phyloP scores from a whole-genome alignment of 1,284 basidiomycete genomes.

The Irpex sp. region DNA sequence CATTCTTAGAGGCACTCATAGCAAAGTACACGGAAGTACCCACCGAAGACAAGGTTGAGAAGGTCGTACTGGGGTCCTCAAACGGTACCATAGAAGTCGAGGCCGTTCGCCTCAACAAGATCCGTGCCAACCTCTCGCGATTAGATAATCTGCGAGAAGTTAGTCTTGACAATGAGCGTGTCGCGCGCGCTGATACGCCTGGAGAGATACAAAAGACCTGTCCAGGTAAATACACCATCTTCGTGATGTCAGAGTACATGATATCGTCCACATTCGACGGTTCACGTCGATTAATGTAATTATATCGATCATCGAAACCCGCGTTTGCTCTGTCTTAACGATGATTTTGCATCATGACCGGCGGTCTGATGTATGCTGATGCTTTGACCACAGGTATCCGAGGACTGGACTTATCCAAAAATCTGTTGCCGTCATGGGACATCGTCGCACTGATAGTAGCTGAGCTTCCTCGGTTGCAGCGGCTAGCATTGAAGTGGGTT shows the following conservation, averaged over 20 bases:
- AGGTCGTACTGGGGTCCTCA: constrained; percentile 76
- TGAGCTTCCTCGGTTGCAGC: constrained; percentile 62
- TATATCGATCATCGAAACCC: background rate
- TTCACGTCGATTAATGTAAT: background rate
- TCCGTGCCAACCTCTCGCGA: constrained; percentile 66
- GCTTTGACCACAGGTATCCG: constrained; percentile 54
- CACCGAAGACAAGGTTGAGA: constrained; percentile 53
- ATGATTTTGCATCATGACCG: background rate
- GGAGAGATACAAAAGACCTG: constrained; percentile 60
- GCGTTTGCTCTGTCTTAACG: background rate
- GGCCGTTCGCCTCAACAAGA: constrained; percentile 78
- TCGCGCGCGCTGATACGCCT: constrained; percentile 52
- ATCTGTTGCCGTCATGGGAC: constrained; percentile 73
- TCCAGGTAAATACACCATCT: constrained; percentile 50
- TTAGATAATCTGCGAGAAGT: constrained; percentile 72
- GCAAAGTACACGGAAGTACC: constrained; percentile 72
- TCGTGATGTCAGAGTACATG: background rate
- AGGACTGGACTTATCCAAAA: constrained; percentile 81
- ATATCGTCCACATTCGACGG: background rate
- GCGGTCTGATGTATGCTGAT: background rate
- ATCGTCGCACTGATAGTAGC: constrained; percentile 61
- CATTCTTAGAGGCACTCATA: constrained; percentile 74
- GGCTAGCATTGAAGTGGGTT: constrained; percentile 75
- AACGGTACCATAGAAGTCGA: constrained; percentile 83
- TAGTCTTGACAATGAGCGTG: constrained; percentile 69